Conservation (phyloP, 176 grass and related monocot genomes). For the Alloteropsis semialata region DNA sequence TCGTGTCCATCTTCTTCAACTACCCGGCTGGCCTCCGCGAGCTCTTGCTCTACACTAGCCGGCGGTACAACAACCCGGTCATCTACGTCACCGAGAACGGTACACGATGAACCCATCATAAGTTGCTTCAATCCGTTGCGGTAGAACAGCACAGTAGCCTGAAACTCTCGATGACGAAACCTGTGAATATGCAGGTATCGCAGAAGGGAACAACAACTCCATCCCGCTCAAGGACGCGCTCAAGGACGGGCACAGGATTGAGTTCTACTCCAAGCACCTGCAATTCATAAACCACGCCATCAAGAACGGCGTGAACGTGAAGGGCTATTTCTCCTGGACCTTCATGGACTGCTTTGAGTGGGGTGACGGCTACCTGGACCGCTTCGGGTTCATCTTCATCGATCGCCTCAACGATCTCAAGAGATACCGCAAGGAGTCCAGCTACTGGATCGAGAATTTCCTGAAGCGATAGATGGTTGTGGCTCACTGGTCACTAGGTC, state of each 20-base stretch:
- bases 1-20: conserved; percentile 44
- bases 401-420: conserved; percentile 50
- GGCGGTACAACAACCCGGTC: conserved; percentile 48
- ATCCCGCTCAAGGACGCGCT: conserved; percentile 42
- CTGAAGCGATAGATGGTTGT: conserved; percentile 30
- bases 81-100: conserved; percentile 69
- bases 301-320: conserved; percentile 52
- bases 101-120: no score
- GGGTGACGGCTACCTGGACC: conserved; percentile 42
- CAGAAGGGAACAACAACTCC: conserved; percentile 39
- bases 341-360: conserved; percentile 84
- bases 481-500: no score
- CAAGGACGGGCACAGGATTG: conserved; percentile 40
- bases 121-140: no score
- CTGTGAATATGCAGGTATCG: no score
- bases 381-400: conserved; percentile 62
- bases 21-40: conserved; percentile 49
- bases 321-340: conserved; percentile 63
- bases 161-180: no score
- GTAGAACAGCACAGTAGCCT: no score
- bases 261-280: conserved; percentile 48
- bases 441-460: conserved; percentile 52
- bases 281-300: conserved; percentile 39
- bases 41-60: conserved; percentile 51
- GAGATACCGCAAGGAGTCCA: conserved; percentile 70